Evolutionary conservation across 1,284 basidiomycete genomes (phyloP).

Genomic region (Ceratobasidium sp.): DNA sequence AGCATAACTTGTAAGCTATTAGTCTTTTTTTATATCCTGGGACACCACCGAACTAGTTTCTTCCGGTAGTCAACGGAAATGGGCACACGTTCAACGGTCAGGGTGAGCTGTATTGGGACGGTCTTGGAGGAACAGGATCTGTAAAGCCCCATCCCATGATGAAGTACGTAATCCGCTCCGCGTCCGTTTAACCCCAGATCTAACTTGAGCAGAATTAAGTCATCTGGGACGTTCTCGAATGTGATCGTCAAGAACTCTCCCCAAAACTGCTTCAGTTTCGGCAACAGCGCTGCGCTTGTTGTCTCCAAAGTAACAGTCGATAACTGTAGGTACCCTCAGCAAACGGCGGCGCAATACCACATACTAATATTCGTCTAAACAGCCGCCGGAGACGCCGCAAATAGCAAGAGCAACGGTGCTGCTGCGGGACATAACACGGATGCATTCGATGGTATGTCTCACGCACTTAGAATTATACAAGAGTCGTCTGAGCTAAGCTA

Average conservation of each 20-base stretch:
- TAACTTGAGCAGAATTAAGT: slow-evolving; percentile 59
- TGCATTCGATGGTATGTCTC: slow-evolving; percentile 38
- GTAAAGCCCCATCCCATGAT: slow-evolving; percentile 63
- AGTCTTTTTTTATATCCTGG: not conserved
- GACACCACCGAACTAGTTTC: slow-evolving; percentile 3
- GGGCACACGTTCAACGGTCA: slow-evolving; percentile 64
- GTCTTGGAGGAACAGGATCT: slow-evolving; percentile 59
- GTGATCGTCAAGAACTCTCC: slow-evolving; percentile 65
- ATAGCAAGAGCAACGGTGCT: slow-evolving; percentile 61
- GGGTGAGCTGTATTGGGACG: slow-evolving; percentile 66
- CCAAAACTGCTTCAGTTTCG: slow-evolving; percentile 56
- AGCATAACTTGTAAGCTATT: slow-evolving; percentile 28
- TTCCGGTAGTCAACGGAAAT: slow-evolving; percentile 63
- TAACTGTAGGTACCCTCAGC: slow-evolving; percentile 54
- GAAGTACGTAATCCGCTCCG: slow-evolving; percentile 49
- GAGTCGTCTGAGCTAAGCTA: no score
- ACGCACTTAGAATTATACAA: slow-evolving; percentile 32
- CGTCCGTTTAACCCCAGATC: no score
- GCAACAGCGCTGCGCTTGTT: slow-evolving; percentile 55
- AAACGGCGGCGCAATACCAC: not conserved
- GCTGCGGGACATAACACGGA: slow-evolving; percentile 61
- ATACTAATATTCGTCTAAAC: not conserved
- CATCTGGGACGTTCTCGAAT: slow-evolving; percentile 65
- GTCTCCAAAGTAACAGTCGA: slow-evolving; percentile 59
- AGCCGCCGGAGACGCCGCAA: slow-evolving; percentile 61